Evolutionary conservation across 768 basidiomycete genomes (phyloP).

Genomic region (Tylopilus plumbeoviolaceoides): DNA sequence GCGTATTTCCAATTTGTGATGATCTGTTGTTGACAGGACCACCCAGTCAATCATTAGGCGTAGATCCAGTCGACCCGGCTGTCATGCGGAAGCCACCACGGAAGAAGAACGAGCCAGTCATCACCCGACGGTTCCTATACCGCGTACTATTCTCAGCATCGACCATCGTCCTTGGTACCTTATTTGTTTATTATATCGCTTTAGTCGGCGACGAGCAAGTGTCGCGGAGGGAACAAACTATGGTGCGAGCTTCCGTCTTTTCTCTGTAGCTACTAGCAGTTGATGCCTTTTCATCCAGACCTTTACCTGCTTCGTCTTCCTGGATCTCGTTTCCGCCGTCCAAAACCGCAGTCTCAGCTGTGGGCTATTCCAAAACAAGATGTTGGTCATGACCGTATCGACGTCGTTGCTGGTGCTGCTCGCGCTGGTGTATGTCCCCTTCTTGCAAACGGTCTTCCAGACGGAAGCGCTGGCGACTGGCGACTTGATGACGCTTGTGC

Average conservation of each 20-base stretch:
- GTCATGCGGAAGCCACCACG: slow-evolving; percentile 94
- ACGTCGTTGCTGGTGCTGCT: slow-evolving; percentile 84
- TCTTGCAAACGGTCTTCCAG: slow-evolving; percentile 92
- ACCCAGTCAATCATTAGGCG: slow-evolving; percentile 92
- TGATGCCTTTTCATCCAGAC: slow-evolving; percentile 43
- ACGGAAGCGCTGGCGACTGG: slow-evolving; percentile 70
- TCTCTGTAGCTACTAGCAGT: background rate
- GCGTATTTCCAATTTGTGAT: background rate
- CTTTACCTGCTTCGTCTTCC: slow-evolving; percentile 94
- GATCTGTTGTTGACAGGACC: slow-evolving; percentile 52
- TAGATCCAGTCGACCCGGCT: slow-evolving; percentile 91
- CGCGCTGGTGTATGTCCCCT: slow-evolving; percentile 81
- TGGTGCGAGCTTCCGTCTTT: slow-evolving; percentile 53
- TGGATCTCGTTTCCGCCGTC: slow-evolving; percentile 91
- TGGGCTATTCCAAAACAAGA: slow-evolving; percentile 77
- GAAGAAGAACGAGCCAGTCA: slow-evolving; percentile 86
- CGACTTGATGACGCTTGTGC: slow-evolving; percentile 70
- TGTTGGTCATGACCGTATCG: slow-evolving; percentile 86
- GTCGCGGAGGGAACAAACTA: slow-evolving; percentile 88
- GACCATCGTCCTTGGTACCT: slow-evolving; percentile 84
- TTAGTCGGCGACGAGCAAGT: slow-evolving; percentile 73
- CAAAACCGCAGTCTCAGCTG: slow-evolving; percentile 93
- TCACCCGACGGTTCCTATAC: slow-evolving; percentile 65
- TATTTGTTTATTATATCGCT: slow-evolving; percentile 83
- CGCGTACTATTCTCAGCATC: slow-evolving; percentile 92